phyloP scores from a whole-genome alignment of 257 asterid genomes.

The Solanum paucissectum region DNA sequence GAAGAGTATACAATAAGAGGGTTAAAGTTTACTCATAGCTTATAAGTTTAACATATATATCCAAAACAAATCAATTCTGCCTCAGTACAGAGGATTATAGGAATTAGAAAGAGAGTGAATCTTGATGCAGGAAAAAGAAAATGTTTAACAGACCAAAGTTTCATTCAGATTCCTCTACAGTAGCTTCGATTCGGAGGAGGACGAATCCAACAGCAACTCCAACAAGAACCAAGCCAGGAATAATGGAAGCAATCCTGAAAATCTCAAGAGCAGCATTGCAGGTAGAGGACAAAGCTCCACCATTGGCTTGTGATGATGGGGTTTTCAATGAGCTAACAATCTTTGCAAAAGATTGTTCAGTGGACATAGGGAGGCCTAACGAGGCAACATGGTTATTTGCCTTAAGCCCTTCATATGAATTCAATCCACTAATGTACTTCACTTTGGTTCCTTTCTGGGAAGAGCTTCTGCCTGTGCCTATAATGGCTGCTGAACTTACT shows the following conservation, averaged over 20 bases:
- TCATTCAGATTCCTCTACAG: slow-evolving; percentile 61
- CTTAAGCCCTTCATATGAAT: slow-evolving; percentile 73
- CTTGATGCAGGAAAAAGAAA: slow-evolving; percentile 16
- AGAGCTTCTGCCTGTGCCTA: slow-evolving; percentile 18
- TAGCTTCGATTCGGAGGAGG: slow-evolving; percentile 73
- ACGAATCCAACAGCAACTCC: slow-evolving; percentile 91
- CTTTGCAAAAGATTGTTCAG: slow-evolving; percentile 61
- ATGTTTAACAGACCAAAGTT: not conserved
- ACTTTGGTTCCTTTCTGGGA: slow-evolving; percentile 31
- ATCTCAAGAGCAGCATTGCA: slow-evolving; percentile 61
- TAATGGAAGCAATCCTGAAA: slow-evolving; percentile 63
- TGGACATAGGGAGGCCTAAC: slow-evolving; percentile 49
- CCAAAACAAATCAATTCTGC: slow-evolving; percentile 26
- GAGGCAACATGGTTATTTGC: slow-evolving; percentile 54
- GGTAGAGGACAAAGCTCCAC: slow-evolving; percentile 50
- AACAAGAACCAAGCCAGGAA: slow-evolving; percentile 46
- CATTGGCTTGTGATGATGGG: slow-evolving; percentile 17
- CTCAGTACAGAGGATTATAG: slow-evolving; percentile 15
- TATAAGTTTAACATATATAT: slow-evolving; percentile 7
- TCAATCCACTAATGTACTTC: slow-evolving; percentile 54
- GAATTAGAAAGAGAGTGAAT: slow-evolving; percentile 1
- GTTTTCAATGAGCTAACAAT: slow-evolving; percentile 42
- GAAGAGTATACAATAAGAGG: not conserved
- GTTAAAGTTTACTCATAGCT: not conserved
- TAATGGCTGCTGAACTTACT: slow-evolving; percentile 26